Conservation (phyloP, 306 rosid genomes). For the Vigna trinervia region DNA sequence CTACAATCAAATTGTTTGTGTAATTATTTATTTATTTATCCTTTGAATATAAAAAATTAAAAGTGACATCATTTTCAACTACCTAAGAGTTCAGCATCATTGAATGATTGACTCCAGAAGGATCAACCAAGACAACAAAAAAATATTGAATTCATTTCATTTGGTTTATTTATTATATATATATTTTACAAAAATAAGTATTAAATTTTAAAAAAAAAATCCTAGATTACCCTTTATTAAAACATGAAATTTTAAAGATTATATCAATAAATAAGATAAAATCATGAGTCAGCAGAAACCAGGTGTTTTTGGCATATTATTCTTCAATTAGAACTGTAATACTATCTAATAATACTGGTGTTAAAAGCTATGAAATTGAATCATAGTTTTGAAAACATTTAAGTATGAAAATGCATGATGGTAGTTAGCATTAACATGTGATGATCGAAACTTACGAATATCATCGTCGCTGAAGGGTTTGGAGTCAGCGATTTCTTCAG, state of each 20-base stretch:
- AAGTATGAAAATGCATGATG: not conserved
- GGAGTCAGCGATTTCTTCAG: constrained; percentile 79
- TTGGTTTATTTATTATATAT: not conserved
- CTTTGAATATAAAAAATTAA: too few relatives aligned
- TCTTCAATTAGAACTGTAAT: too few relatives aligned
- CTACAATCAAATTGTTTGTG: not conserved
- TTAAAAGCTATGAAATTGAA: too few relatives aligned
- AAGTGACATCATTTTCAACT: not conserved
- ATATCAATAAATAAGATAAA: too few relatives aligned
- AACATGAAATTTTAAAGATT: too few relatives aligned
- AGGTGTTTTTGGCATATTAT: too few relatives aligned
- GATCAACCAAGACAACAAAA: not conserved
- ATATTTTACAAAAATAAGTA: not conserved
- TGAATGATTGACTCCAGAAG: not conserved
- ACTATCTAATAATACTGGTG: too few relatives aligned
- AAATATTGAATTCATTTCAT: not conserved
- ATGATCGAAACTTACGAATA: constrained; percentile 59
- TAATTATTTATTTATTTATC: not conserved
- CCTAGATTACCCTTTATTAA: too few relatives aligned
- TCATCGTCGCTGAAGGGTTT: constrained; percentile 94
- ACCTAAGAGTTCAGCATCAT: not conserved
- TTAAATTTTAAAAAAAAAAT: too few relatives aligned
- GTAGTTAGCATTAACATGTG: not conserved
- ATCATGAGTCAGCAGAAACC: too few relatives aligned
- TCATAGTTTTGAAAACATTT: too few relatives aligned